Evolutionary conservation across 805 yeast genomes (phyloP), one percentile per base, ranked within the genome.

Genomic region (Alloascoidea hylecoeti): DNA sequence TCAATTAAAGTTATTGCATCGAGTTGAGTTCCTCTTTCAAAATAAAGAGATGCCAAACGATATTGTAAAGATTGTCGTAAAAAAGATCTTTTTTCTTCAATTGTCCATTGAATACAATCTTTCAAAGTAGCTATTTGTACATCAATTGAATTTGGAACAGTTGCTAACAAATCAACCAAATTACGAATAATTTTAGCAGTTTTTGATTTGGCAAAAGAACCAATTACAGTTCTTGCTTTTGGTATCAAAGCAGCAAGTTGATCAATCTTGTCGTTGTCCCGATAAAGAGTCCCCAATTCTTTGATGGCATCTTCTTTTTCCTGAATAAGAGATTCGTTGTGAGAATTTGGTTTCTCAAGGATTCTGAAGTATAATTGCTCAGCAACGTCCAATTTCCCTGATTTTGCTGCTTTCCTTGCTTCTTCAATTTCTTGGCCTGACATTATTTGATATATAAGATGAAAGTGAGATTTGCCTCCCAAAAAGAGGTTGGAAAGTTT

Each of bases 111-210:
- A 46, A 89, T 82, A 49, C 85, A 74, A 38, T 82, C 85, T 47
- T 75, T 68, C 41, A 89, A 78, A 14, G 85, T 75, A 35, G 63
- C 56, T 42, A 86, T 79, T 50, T 88, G 94, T 23, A 73, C 60
- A 46, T 80, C 86, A 36, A 77, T 57, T 3, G 78, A 68, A 45
- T 66, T 64, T 33, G 75, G 79, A 46, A 76, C 70, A 16, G 55
- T 53, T 42, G 83, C 88, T 49, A 83, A 74, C 44, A 73, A 63
- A 51, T 89, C 97, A 48, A 92, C 77, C 52, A 92, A 66, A 33
- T 74, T 68, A 49, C 78, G 79, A 47, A 89, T 78, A 40, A 89
- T 81, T 56, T 89, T 92, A 15, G 97, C 95, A 5, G 95, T 81
- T 58, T 92, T 92, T 13, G 96, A 82, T 61, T 92, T 92, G 35